Percentiles rank a stretch among this genome's conserved stretches.
phyloP scores from a whole-genome alignment of 208 protist genomes.

The Trypanosomatidae sp. region DNA sequence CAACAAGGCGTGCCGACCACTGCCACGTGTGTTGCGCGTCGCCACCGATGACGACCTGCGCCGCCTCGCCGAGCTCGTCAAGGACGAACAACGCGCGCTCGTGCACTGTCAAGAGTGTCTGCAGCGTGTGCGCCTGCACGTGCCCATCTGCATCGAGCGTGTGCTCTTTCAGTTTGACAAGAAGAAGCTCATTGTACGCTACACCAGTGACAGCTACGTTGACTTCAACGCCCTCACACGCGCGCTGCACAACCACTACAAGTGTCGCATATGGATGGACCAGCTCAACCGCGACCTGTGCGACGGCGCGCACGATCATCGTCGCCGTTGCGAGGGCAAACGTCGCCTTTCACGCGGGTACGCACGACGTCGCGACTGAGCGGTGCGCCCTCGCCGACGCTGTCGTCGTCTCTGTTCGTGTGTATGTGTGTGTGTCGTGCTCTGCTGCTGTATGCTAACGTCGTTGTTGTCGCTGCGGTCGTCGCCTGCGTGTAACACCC shows the following conservation, averaged over 20 bases:
- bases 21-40: conserved; percentile 35
- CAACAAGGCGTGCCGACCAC: too few species aligned
- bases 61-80: conserved; percentile 15
- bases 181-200: conserved; percentile 83
- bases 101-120: conserved; percentile 33
- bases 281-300: conserved; percentile 63
- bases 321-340: conserved; percentile 4
- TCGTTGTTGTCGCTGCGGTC: too few species aligned
- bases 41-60: conserved; percentile 30
- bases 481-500: too few species aligned
- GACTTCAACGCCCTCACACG: conserved; percentile 74
- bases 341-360: neutral
- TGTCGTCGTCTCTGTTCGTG: too few species aligned
- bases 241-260: conserved; percentile 54
- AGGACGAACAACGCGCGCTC: conserved; percentile 43
- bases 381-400: too few species aligned
- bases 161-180: conserved; percentile 82
- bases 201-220: conserved; percentile 54
- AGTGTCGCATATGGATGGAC: conserved; percentile 87
- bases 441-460: too few species aligned
- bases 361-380: too few species aligned
- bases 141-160: conserved; percentile 46
- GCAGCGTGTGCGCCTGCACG: conserved; percentile 22
- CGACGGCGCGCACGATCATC: conserved; percentile 6
- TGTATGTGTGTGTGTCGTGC: too few species aligned